These are phyloP conservation scores for Suhomyces choctaworum DNA, from an alignment of 1,139 yeast species.

Conservation along the genomic window DNA sequence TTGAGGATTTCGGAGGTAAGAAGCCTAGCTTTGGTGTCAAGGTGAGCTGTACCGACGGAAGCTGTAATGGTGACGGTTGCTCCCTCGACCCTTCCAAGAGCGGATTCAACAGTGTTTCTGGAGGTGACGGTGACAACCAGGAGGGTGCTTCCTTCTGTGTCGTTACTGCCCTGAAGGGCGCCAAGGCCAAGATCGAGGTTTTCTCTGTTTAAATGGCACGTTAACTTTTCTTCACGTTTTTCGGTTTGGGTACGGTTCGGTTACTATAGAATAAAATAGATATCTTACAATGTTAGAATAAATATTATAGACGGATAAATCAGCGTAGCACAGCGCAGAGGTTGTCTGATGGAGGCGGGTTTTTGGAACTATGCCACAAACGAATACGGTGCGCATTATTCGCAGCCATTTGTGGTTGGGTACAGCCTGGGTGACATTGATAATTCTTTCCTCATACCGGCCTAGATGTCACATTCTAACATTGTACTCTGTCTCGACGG, in stretches of 20 bases:
- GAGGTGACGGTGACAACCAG: conserved; percentile 52
- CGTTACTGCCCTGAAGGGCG: conserved; percentile 67
- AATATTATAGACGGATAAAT: too few relatives aligned
- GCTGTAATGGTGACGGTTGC: conserved; percentile 76
- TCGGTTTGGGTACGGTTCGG: not conserved
- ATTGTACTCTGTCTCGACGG: conserved; percentile 62
- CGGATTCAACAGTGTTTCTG: conserved; percentile 56
- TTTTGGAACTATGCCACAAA: too few relatives aligned
- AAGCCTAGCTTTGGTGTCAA: conserved; percentile 71
- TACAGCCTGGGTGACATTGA: too few relatives aligned
- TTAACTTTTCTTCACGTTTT: not conserved
- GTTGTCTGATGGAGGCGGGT: too few relatives aligned
- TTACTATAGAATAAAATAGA: not conserved
- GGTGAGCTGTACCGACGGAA: conserved; percentile 64
- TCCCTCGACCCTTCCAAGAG: conserved; percentile 70
- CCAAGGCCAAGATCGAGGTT: conserved; percentile 72
- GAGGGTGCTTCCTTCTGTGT: conserved; percentile 75
- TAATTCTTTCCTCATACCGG: too few relatives aligned
- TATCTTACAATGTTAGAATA: too few relatives aligned
- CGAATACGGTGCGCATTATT: too few relatives aligned
- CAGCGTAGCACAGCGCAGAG: too few relatives aligned
- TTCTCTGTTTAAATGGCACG: conserved; percentile 29
- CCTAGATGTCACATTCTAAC: too few relatives aligned
- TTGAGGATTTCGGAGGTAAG: conserved; percentile 57
- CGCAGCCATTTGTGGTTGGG: too few relatives aligned